Base-by-base conservation (phyloP, 2,329 filamentous ascomycete species). In the Colletotrichum lini region DNA sequence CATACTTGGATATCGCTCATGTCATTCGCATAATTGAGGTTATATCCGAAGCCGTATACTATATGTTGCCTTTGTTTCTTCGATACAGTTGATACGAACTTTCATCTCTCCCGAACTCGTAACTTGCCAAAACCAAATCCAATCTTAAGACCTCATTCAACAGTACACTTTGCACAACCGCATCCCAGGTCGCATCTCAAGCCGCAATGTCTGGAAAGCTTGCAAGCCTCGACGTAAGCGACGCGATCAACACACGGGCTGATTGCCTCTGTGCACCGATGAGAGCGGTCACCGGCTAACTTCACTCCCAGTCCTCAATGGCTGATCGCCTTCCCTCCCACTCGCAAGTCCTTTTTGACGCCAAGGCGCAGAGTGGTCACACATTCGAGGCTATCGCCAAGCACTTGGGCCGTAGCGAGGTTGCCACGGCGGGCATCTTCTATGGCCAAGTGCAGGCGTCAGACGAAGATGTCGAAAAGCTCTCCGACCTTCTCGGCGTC, bases 391-490 rank as follows among this genome's bases (percentile, higher is more conserved):
- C 89, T 53, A 95, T 98, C 77, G 94, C 90, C 62, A 83, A 90
- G 75, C 86, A 91, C 40, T 87, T 98, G 66, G 91, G 90, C 73
- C 93, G 95, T 74, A 91, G 92, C 78, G 93, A 98, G 83, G 93
- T 98, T 52, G 94, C 94, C 50, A 90, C 93, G 4, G 95, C 95
- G 2, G 95, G 95, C 2, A 85, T 98, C 73, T 98, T 98, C 87
- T 98, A 98, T 80, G 95, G 95, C 40, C 94, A 96, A 80, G 91
- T 93, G 7, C 90, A 90, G 76, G 93, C 94, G 1, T 92, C 91
- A 0, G 78, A 88, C 0, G 92, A 93, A 73, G 94, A 96, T 72
- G 77, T 86, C 74, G 81, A 88, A 69, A 91, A 90, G 70, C 89
- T 98, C 1, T 88, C 93, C 1, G 77, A 86, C 50, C 80, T 94